Evolutionary conservation across 202 grass and related monocot species (phyloP).

Genomic region (Panicum virgatum): DNA sequence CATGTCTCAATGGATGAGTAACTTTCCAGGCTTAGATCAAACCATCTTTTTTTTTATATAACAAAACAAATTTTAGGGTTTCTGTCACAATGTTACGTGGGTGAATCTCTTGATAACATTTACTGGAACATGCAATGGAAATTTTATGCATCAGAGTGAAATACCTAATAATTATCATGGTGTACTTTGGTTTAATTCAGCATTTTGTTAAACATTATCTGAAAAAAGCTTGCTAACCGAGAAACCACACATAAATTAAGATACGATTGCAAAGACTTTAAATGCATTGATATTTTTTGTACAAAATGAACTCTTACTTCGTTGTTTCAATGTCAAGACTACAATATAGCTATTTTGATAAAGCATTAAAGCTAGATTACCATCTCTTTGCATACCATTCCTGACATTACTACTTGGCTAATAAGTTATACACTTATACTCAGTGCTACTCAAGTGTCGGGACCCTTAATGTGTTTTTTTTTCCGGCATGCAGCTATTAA

Average conservation of each 20-base stretch:
- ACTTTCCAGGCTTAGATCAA: constrained; percentile 8
- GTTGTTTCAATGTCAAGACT: background rate
- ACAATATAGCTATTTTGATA: background rate
- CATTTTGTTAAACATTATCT: constrained; percentile 10
- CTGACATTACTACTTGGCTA: constrained; percentile 2
- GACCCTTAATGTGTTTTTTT: constrained; percentile 31
- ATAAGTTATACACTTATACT: constrained; percentile 36
- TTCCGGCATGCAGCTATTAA: constrained; percentile 78
- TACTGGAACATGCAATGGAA: background rate
- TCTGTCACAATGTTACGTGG: constrained; percentile 14
- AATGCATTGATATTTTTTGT: constrained; percentile 2
- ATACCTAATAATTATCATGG: background rate
- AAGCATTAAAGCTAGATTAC: constrained; percentile 16
- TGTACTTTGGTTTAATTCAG: background rate
- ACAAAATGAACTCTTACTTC: background rate
- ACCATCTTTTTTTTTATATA: background rate
- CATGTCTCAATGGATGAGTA: constrained; percentile 11
- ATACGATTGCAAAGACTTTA: background rate
- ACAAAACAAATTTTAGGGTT: background rate
- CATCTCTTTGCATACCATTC: constrained; percentile 26
- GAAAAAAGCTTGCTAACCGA: background rate
- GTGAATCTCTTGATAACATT: constrained; percentile 23
- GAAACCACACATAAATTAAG: background rate
- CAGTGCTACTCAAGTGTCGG: background rate
- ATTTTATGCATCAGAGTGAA: constrained; percentile 19